These are phyloP conservation scores for Cochlearia excelsa DNA, from an alignment of 345 rosid genomes.

Conservation along the genomic window DNA sequence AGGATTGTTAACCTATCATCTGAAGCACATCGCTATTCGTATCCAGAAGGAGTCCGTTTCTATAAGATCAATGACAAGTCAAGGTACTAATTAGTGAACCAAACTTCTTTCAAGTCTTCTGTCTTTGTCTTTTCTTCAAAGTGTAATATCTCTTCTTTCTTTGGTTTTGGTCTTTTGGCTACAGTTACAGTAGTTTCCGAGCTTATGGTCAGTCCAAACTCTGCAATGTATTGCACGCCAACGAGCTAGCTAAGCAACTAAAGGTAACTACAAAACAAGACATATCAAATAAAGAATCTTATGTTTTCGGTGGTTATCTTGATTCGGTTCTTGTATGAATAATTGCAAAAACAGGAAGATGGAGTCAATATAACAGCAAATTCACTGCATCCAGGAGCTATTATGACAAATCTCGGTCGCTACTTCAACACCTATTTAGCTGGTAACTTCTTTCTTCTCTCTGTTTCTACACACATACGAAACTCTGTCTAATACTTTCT, in stretches of 20 bases:
- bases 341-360: slow-evolving; percentile 60
- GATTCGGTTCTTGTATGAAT: background rate
- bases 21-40: slow-evolving; percentile 40
- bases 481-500: background rate
- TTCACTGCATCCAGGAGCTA: slow-evolving; percentile 69
- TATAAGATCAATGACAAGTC: slow-evolving; percentile 49
- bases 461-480: too few species aligned
- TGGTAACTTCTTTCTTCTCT: slow-evolving; percentile 35
- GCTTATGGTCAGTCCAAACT: slow-evolving; percentile 64
- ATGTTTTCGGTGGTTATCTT: background rate
- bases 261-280: slow-evolving; percentile 30
- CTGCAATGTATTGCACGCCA: slow-evolving; percentile 36
- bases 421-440: slow-evolving; percentile 32
- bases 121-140: background rate
- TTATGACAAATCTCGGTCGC: slow-evolving; percentile 55
- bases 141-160: slow-evolving; percentile 9
- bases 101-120: too few species aligned
- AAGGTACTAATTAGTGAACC: slow-evolving; percentile 36
- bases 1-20: slow-evolving; percentile 61
- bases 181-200: slow-evolving; percentile 43
- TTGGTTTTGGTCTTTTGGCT: slow-evolving; percentile 8
- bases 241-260: slow-evolving; percentile 46
- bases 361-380: slow-evolving; percentile 55
- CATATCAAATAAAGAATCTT: background rate
- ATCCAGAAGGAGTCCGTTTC: slow-evolving; percentile 47